phyloP scores from a whole-genome alignment of 1,284 basidiomycete species.

The Serendipita sp. region DNA sequence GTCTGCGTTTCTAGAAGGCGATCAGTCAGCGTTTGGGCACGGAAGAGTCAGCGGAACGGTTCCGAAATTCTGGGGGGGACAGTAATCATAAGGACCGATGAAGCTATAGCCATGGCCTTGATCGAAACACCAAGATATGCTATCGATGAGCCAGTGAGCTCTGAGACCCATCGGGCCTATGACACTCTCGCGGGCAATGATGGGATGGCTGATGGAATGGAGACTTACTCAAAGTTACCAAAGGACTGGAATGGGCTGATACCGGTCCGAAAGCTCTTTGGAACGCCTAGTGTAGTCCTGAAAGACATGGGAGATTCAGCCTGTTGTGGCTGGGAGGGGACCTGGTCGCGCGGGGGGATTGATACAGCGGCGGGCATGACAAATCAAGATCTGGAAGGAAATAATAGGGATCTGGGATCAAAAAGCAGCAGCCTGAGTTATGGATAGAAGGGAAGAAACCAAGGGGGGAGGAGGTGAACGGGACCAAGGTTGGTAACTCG shows the following conservation, averaged over 20 bases:
- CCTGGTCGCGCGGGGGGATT: constrained; percentile 36
- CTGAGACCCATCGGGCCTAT: neutral
- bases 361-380: constrained; percentile 4
- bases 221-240: constrained; percentile 45
- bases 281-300: constrained; percentile 32
- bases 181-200: neutral
- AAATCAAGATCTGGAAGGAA: neutral
- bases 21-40: neutral
- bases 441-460: neutral
- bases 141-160: neutral
- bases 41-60: neutral
- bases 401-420: neutral
- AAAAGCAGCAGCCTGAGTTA: neutral
- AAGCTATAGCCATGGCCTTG: neutral
- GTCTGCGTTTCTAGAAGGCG: neutral
- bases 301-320: constrained; percentile 58
- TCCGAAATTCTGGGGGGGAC: neutral
- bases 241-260: constrained; percentile 47
- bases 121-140: neutral
- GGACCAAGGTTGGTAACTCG: neutral
- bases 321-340: constrained; percentile 46
- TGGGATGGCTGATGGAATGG: constrained; percentile 1
- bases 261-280: constrained; percentile 46
- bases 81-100: neutral
- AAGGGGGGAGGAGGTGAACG: neutral